phyloP scores from a whole-genome alignment of 78 protist genomes.

The Dictyostelium firmibasis region DNA sequence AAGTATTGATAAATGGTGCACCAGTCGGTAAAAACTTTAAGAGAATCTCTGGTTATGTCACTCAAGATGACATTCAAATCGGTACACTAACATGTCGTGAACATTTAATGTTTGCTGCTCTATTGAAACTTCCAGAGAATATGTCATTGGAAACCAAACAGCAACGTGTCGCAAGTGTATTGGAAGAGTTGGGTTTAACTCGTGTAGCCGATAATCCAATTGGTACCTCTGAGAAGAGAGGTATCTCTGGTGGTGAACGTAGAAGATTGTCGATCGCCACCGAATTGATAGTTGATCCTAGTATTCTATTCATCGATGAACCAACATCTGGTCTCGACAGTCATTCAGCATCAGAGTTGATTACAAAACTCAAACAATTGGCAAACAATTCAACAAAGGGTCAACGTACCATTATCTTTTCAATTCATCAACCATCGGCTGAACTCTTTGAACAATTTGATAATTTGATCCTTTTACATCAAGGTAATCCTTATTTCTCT shows the following conservation, averaged over 20 bases:
- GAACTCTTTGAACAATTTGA: slow-evolving; percentile 87
- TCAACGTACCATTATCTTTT: slow-evolving; percentile 70
- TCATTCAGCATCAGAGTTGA: slow-evolving; percentile 73
- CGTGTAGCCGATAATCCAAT: slow-evolving; percentile 73
- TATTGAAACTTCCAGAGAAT: slow-evolving; percentile 66
- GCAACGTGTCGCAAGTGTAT: slow-evolving; percentile 23
- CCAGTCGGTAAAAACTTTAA: slow-evolving; percentile 44
- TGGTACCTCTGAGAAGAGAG: slow-evolving; percentile 90
- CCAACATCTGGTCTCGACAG: slow-evolving; percentile 90
- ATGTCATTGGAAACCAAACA: slow-evolving; percentile 15
- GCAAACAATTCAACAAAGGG: slow-evolving; percentile 22
- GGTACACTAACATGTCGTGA: slow-evolving; percentile 87
- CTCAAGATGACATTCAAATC: slow-evolving; percentile 88
- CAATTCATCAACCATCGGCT: slow-evolving; percentile 93
- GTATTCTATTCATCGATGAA: slow-evolving; percentile 89
- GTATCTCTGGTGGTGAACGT: slow-evolving; percentile 96
- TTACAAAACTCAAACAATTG: slow-evolving; percentile 24
- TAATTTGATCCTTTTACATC: slow-evolving; percentile 76
- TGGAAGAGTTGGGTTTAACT: slow-evolving; percentile 79
- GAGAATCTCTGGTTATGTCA: slow-evolving; percentile 85
- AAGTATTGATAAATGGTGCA: slow-evolving; percentile 64
- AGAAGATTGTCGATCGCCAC: slow-evolving; percentile 84
- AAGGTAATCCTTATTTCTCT: slow-evolving; percentile 75
- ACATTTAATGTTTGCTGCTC: slow-evolving; percentile 70
- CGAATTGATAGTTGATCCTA: slow-evolving; percentile 86